Conservation (phyloP, 495 filamentous ascomycete genomes). For the Penicillium tannophilum region DNA sequence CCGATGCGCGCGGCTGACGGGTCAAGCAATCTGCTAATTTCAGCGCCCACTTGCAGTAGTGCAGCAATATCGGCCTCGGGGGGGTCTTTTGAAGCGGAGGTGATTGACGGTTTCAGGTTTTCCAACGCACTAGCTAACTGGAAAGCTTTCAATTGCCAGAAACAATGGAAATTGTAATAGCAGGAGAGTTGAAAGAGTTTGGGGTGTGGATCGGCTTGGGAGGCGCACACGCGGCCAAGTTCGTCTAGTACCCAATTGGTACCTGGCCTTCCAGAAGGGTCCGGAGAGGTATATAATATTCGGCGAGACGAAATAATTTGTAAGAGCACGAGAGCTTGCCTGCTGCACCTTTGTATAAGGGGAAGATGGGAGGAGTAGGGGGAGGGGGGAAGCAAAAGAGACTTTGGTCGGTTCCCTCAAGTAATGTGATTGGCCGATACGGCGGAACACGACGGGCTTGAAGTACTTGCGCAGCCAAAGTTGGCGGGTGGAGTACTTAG, state of each 20-base stretch:
- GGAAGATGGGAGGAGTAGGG: constrained; percentile 9
- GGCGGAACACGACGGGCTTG: constrained; percentile 23
- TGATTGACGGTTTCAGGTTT: constrained; percentile 9
- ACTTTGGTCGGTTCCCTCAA: constrained; percentile 12
- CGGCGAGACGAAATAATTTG: background rate
- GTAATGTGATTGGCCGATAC: constrained; percentile 21
- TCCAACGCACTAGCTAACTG: background rate
- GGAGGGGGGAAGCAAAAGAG: constrained; percentile 12
- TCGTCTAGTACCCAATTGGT: constrained; percentile 6
- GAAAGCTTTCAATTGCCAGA: constrained; percentile 17
- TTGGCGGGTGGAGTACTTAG: constrained; percentile 5
- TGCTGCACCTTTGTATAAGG: constrained; percentile 1
- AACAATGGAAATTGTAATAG: constrained; percentile 8
- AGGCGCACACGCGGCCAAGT: constrained; percentile 7
- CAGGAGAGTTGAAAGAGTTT: constrained; percentile 12
- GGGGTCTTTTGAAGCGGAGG: constrained; percentile 7
- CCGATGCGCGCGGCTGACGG: constrained; percentile 30
- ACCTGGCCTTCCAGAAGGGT: background rate
- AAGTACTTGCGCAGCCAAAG: constrained; percentile 3
- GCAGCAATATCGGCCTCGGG: constrained; percentile 13
- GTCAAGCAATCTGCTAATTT: constrained; percentile 24
- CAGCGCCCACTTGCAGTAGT: constrained; percentile 23
- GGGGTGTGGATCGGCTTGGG: constrained; percentile 8
- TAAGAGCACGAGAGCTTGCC: background rate
- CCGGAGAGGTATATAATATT: background rate